Evolutionary conservation across 495 filamentous ascomycete genomes (phyloP), one percentile per base, ranked within the genome.

Genomic region (Massariosphaeria phaeospora): DNA sequence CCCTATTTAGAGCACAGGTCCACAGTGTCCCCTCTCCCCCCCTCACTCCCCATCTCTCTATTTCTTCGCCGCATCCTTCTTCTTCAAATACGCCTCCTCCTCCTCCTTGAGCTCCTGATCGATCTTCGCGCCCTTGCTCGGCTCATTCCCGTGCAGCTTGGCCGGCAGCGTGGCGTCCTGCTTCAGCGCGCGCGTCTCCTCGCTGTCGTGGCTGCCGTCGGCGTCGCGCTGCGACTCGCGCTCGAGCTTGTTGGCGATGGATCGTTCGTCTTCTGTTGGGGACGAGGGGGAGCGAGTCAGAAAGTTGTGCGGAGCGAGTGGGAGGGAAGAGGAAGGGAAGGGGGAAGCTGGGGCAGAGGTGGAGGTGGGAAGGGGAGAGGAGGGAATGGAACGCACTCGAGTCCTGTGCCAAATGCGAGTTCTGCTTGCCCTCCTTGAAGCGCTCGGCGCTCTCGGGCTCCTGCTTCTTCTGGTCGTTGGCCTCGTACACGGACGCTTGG

Each of bases 211-310:
- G 20, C 50, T 45, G n/a, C 30, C 25, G 7, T 57, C 34, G 1
- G 36, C 40, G 31, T 82, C 65, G 12, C 74, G 72, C 73, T 79
- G 66, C 57, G 73, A 68, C 61, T 86, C 83, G 9, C 80, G 76
- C 7, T 75, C 85, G 24, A 89, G 75, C 64, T 80, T 84, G 75
- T 90, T 89, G 57, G 83, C 84, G 59, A 94, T 90, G 25, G 84
- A 79, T 60, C 88, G 78, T 63, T 88, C 70, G 64, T 91, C 88
- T 78, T 94, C 84, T 89, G 48, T 11, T 9, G 10, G 6, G 15
- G 17, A 6, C 11, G 20, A 50, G 18, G 4, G 3, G 20, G 12
- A 43, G 2, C 25, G 17, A 23, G 4, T 21, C 17, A 35, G 13
- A 5, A 17, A 18, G 21, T n/a, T 24, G 27, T 9, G 21, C 23